Base-by-base conservation (phyloP, 2,329 filamentous ascomycete genomes). In the Tolypocladium sp. region DNA sequence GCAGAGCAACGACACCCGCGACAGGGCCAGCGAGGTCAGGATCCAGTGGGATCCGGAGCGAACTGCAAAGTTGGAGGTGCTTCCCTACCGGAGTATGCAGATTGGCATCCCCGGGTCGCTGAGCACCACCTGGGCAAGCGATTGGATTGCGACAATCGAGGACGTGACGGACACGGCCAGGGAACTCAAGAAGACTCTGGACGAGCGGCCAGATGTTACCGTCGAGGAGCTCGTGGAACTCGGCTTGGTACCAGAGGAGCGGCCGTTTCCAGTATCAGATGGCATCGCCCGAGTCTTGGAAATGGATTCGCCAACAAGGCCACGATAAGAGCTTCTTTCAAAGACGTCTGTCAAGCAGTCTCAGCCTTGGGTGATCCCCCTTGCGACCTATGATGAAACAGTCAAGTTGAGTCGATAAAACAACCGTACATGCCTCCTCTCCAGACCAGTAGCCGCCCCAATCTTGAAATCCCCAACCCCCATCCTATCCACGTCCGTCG, bases 41-140 rank as follows among this genome's bases (percentile, higher is more conserved):
- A 75, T 86, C 9, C 84, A 87, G 67, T 88, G 85, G 84, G 85
- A 87, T 68, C 84, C 84, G 0, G 85, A 87, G 66, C 66, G 85
- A 25, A 73, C 74, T 30, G 68, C 78, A 1, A 66, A 68, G 41
- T 67, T 86, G 13, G 76, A 68, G 13, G 74, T 71, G 61, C 61
- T 85, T 57, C 68, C 65, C 9, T 77, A 82, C 65, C 72, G 84
- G 49, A 85, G 82, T 65, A 82, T 87, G 37, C 84, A 87, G 73
- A 81, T 87, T 62, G 84, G 84, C 1, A 78, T 87, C n/a, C 77
- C 79, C 1, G 75, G 70, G 2, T 68, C 67, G 1, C 63, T 83
- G 57, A 77, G 77, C 40, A 68, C 69, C 35, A 69, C 65, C 35
- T 85, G 80, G 77, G 72, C 77, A 4, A 71, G 76, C 42, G 73